These are phyloP conservation scores for Carallia pectinifolia DNA, from an alignment of 345 rosid species.

Conservation along the genomic window DNA sequence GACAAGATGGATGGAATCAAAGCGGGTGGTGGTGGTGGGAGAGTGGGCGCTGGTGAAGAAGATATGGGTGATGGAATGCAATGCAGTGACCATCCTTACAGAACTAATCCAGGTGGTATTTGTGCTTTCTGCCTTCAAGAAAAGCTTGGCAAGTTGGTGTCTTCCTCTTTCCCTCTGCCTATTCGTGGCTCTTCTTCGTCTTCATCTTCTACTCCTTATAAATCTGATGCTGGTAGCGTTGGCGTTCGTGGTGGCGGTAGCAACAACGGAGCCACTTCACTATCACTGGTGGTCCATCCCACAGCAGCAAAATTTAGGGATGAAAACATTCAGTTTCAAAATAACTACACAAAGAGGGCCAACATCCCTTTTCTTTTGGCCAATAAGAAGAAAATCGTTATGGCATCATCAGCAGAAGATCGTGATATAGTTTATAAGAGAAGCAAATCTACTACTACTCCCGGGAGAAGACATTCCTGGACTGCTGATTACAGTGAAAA, in stretches of 20 bases:
- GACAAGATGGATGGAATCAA: slow-evolving; percentile 28
- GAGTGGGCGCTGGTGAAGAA: slow-evolving; percentile 46
- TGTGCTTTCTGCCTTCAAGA: slow-evolving; percentile 98
- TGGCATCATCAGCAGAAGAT: slow-evolving; percentile 43
- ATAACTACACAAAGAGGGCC: slow-evolving; percentile 38
- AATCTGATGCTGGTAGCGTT: slow-evolving; percentile 57
- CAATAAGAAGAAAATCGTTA: slow-evolving; percentile 64
- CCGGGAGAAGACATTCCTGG: slow-evolving; percentile 40
- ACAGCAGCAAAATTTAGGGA: slow-evolving; percentile 19
- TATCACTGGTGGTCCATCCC: slow-evolving; percentile 42
- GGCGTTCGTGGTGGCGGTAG: slow-evolving; percentile 9
- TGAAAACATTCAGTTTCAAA: slow-evolving; percentile 24
- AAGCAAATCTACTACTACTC: slow-evolving; percentile 69
- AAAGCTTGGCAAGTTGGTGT: slow-evolving; percentile 91
- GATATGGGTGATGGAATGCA: slow-evolving; percentile 86
- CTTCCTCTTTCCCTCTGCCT: slow-evolving; percentile 77
- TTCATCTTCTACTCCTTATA: slow-evolving; percentile 73
- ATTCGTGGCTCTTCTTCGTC: slow-evolving; percentile 44
- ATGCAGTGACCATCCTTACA: slow-evolving; percentile 72
- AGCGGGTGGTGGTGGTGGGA: slow-evolving; percentile 23
- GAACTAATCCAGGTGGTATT: slow-evolving; percentile 90
- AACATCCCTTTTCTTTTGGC: slow-evolving; percentile 66
- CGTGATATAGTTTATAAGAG: slow-evolving; percentile 59
- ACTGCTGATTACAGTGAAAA: slow-evolving; percentile 41
- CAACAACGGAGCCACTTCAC: slow-evolving; percentile 16